Percentiles rank a stretch among this genome's conserved stretches.
phyloP scores from a whole-genome alignment of 805 yeast genomes.

The Hanseniaspora lindneri region DNA sequence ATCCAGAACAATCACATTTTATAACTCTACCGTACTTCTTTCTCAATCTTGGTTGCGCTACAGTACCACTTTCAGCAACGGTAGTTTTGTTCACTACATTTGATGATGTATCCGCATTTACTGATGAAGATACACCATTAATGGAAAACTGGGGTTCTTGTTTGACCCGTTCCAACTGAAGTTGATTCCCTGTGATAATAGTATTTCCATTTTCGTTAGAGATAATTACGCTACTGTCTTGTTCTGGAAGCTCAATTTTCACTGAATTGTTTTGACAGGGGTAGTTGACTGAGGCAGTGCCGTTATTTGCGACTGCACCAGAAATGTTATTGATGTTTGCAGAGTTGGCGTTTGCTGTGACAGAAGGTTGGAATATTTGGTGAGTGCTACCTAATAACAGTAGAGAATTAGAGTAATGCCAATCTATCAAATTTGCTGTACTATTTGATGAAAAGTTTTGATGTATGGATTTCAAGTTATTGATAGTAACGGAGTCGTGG shows the following conservation, averaged over 20 bases:
- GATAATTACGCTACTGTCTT: not conserved
- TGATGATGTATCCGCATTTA: not conserved
- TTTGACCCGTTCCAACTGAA: constrained; percentile 4
- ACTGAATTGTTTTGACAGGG: no score
- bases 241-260: no score
- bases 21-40: constrained; percentile 84
- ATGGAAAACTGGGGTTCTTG: not conserved
- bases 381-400: constrained; percentile 6
- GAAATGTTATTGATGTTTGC: not conserved
- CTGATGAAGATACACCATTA: constrained; percentile 12
- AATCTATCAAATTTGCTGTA: constrained; percentile 7
- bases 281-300: no score
- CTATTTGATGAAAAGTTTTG: constrained; percentile 13
- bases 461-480: constrained; percentile 14
- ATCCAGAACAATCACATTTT: constrained; percentile 35
- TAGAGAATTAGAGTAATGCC: constrained; percentile 14
- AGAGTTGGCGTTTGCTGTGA: not conserved
- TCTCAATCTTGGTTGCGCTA: constrained; percentile 45
- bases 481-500: constrained; percentile 7
- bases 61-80: not conserved
- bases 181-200: constrained; percentile 3
- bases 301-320: no score
- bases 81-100: constrained; percentile 4
- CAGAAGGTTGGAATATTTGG: constrained; percentile 8
- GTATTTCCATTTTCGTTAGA: constrained; percentile 1